Base-by-base conservation (phyloP, 2,329 filamentous ascomycete genomes). In the Helotiales sp. region DNA sequence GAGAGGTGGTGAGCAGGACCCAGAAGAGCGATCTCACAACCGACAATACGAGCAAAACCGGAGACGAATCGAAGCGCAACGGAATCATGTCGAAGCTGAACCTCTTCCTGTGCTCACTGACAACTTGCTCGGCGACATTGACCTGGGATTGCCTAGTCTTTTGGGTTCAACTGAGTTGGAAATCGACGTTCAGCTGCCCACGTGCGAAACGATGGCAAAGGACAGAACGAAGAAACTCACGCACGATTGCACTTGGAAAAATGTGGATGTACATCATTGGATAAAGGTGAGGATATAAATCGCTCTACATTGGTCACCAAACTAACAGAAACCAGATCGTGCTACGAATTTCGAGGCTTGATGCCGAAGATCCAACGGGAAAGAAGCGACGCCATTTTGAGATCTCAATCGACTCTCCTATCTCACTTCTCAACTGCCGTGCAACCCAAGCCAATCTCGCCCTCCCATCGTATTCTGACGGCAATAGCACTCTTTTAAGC, bases 261-360 rank as follows among this genome's bases (percentile, higher is more conserved):
- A 91, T 69, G 91, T 91, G 22, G 87, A 91, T 75, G 89, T 92
- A 63, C 88, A 92, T 75, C 90, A 93, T 74, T 93, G 90, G 89
- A 92, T 92, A 74, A 93, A 92, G 85, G 89, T 89, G 82, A 67
- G 10, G 80, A 73, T 58, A 68, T 10, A 24, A 54, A 22, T 22
- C 24, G 54, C 37, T 22, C 45, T 59, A 7, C n/a, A 34, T n/a
- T 62, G 24, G 45, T 11, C 50, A 60, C 10, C 22, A 49, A 28
- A 58, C 64, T 72, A 28, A 70, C 54, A 30, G 32, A n/a, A 22
- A 22, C 20, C 71, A 91, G 89, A 91, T 93, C 74, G 88, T 92
- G 60, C 88, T 93, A 83, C 88, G 90, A 34, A 83, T 92, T 40
- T 92, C 89, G n/a, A 89, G 87, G 75, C 82, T 86, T 10, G 90